Base-by-base conservation (phyloP, 2,329 filamentous ascomycete species). In the Cladosporium halotolerans region DNA sequence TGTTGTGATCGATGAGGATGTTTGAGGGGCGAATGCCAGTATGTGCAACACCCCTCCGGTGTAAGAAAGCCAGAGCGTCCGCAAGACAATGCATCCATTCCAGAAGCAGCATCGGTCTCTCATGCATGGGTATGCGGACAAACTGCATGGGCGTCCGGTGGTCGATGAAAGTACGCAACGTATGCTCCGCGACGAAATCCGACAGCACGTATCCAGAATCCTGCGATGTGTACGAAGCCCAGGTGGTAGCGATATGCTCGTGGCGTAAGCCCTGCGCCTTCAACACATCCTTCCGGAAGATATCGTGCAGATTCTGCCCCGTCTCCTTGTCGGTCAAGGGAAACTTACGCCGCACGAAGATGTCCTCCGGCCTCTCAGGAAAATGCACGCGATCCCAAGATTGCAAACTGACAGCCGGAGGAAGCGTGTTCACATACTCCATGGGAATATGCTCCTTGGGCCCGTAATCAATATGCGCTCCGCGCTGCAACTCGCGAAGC, bases 51-150 rank as follows among this genome's bases (percentile, higher is more conserved):
- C 82, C 81, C 45, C 77, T 78, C 57, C 76, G 77, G 64, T 90
- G 86, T 2, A 90, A 70, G 57, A 79, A 86, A 50, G 83, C 80
- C 13, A 89, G 64, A 1, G 85, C 83, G 65, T 88, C 84, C 39
- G 79, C 76, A 3, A 90, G 75, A 65, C 86, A 90, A 62, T 86
- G 82, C 62, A 89, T 80, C 86, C 86, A 90, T 66, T 87, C 84
- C 64, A 88, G 74, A 4, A 89, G 66, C 13, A 85, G 71, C 43
- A 75, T 72, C 33, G 83, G 76, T 23, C 84, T 76, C 39, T 80
- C 76, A 47, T 75, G 73, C 63, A 87, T 86, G 3, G 79, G 62
- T 9, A 88, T 66, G 49, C 77, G 79, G 61, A 85, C 84, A 66
- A 85, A 78, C 18, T 79, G 78, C 18, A 77, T 72, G 2, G 85